A percentile compares a stretch with the other conserved stretches of the same genome.
Conservation (phyloP, 805 yeast genomes). For the Ogataea haglerorum region DNA sequence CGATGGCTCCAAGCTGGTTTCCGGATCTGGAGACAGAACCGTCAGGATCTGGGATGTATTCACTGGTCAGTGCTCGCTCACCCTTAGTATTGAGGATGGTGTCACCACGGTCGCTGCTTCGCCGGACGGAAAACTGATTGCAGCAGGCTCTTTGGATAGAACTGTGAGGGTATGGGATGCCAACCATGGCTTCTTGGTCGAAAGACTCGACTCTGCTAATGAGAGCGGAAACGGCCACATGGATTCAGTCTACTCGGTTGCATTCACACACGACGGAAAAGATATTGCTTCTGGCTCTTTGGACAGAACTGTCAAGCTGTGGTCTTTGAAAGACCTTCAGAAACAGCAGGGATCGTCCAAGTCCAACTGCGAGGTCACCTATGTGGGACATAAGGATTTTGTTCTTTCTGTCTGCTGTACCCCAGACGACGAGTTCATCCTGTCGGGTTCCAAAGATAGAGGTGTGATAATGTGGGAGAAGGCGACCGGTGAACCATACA, state of each 20-base stretch:
- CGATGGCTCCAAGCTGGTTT: constrained; percentile 86
- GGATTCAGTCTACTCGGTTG: constrained; percentile 93
- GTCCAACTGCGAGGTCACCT: constrained; percentile 81
- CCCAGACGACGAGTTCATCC: constrained; percentile 85
- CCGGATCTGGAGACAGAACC: constrained; percentile 95
- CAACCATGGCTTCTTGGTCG: constrained; percentile 84
- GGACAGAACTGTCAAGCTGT: constrained; percentile 92
- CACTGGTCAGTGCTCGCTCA: constrained; percentile 82
- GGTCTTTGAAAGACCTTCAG: constrained; percentile 73
- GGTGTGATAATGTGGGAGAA: constrained; percentile 98
- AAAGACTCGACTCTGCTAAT: constrained; percentile 84
- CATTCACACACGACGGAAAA: constrained; percentile 86
- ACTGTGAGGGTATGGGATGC: constrained; percentile 98
- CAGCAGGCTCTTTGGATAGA: constrained; percentile 94
- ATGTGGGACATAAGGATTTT: constrained; percentile 94
- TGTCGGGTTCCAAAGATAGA: constrained; percentile 94
- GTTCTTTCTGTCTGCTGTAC: constrained; percentile 92
- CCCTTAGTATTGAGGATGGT: constrained; percentile 92
- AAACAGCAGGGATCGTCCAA: constrained; percentile 45
- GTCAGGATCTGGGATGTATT: constrained; percentile 95
- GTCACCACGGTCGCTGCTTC: constrained; percentile 97
- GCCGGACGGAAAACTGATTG: constrained; percentile 90
- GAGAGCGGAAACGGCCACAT: constrained; percentile 90
- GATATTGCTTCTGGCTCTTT: constrained; percentile 93
- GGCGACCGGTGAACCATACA: constrained; percentile 80